Base-by-base conservation (phyloP, 1,284 basidiomycete species). In the Cystobasidiaceae sp. region DNA sequence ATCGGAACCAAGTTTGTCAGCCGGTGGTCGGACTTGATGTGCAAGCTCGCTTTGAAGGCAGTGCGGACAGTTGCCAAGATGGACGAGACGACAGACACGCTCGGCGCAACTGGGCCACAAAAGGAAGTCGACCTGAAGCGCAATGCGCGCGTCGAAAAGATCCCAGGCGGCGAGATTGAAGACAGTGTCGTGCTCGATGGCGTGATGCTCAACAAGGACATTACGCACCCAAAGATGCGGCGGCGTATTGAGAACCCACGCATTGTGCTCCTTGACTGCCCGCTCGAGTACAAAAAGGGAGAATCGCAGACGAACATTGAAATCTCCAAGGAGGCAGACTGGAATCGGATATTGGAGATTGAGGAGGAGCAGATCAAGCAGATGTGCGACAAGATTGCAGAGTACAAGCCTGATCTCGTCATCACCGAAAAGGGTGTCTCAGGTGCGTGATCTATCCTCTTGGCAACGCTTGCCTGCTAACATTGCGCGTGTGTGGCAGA, bases 221-320 rank as follows among this genome's bases (percentile, higher is more conserved):
- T 98, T 72, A 97, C 93, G 0, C 96, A 98, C 78, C 93, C 94
- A 27, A 89, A 91, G 75, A 98, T 97, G 94, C 82, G 93, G 67
- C 79, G 94, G 68, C 81, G 91, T 71, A 98, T 97, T 77, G 84
- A 83, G 70, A 90, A 92, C 73, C 96, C 94, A 4, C 80, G 93
- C 23, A 89, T 97, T 68, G 80, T 97, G 32, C 79, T 98, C 50
- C 82, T 98, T 62, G 94, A 98, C 79, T 98, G 93, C 78, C 92
- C 94, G 17, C 80, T 97, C 63, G 96, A 99, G 80, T 97, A 98
- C 82, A 98, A 97, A 81, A 98, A 97, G 82, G 94, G 94, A 46
- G 96, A 98, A 81, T 87, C 84, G 69, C 94, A 98, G 79, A 98
- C 96, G 69, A 97, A 97, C 78, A 98, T 98, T 81, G 94, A 98